Base-by-base conservation (phyloP, 306 rosid species). In the Benincasa hispida region DNA sequence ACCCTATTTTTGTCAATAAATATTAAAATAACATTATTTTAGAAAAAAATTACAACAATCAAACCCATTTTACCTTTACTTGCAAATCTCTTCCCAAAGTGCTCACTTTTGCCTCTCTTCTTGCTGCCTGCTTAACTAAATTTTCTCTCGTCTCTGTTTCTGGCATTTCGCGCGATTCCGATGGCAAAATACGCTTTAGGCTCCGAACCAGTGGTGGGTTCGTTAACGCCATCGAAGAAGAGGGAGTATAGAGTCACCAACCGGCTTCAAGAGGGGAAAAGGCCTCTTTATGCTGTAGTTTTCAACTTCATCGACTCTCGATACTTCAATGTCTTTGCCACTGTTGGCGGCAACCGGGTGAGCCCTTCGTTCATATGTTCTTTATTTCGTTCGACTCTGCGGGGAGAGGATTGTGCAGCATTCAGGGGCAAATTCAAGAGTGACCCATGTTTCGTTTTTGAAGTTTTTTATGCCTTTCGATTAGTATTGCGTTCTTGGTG, bases 331-430 rank as follows among this genome's bases (percentile, higher is more conserved):
- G 93, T 94, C 80, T 94, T 94, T 66, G 96, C 96, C 80, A 94
- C 96, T 69, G 99, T 89, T 57, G 93, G 99, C 27, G 96, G 97
- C 85, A 94, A 94, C 78, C 87, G 95, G 89, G 93, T 89, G 24
- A 22, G 88, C 81, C 10, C 50, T 59, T 27, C 57, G 7, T 59
- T 27, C 57, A 53, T 19, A 53, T 19, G 2, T 18, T 77, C 15
- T 53, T 62, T 30, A 0, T 55, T 21, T 57, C 24, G 51, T 27
- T 15, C 9, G 37, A 60, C 1, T 60, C 11, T 30, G 66, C 22
- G 5, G 62, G 62, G 2, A 11, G 24, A 57, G 18, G 62, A n/a
- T 9, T 24, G 13, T 41, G 35, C 39, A 28, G 39, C 21, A 60
- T 15, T 30, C 10, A 60, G 15, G 9, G 39, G 25, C 7, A 14